Base-by-base conservation (phyloP, 176 grass and related monocot species). In the Guadua angustifolia region DNA sequence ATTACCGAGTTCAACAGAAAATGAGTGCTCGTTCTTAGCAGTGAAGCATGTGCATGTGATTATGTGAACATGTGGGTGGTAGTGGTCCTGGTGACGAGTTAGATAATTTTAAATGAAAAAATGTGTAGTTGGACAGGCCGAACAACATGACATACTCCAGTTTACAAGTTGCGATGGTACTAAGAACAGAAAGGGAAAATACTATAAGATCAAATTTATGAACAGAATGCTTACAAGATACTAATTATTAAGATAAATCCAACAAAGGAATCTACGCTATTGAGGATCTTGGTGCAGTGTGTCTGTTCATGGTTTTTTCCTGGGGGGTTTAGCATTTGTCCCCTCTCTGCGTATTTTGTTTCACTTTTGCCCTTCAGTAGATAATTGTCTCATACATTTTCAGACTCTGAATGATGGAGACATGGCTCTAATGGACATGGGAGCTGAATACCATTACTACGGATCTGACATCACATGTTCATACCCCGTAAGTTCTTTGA, bases 391-490 rank as follows among this genome's bases (percentile, higher is more conserved):
- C 39, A 18, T 83, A 66, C 65, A 51, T 72, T 79, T 97, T 70
- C 85, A 95, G 95, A 93, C 62, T 42, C 74, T 98, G 84, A 85
- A 90, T 83, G 93, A 98, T 87, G 95, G 95, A 80, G 93, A 98
- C 68, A 95, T 95, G 55, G 90, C 95, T 70, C 83, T 95, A 79
- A 89, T 98, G 73, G 95, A 95, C 77, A 98, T 98, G 95, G 95
- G 95, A 85, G 95, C 89, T 80, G 95, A 98, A 78, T 98, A 95
- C 69, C 63, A 87, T 76, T 98, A 85, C 71, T 98, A 98, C 83
- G 95, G 91, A 82, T 98, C 95, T 77, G 95, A 98, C 86, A 98
- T 98, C 78, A 98, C 95, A 75, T 98, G 95, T 77, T 98, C 95
- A 79, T 98, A 93, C 82, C 95, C 95, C 62, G 95, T 98, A 79